Conservation (phyloP, 139 green algal species). For the Closterium sp. region DNA sequence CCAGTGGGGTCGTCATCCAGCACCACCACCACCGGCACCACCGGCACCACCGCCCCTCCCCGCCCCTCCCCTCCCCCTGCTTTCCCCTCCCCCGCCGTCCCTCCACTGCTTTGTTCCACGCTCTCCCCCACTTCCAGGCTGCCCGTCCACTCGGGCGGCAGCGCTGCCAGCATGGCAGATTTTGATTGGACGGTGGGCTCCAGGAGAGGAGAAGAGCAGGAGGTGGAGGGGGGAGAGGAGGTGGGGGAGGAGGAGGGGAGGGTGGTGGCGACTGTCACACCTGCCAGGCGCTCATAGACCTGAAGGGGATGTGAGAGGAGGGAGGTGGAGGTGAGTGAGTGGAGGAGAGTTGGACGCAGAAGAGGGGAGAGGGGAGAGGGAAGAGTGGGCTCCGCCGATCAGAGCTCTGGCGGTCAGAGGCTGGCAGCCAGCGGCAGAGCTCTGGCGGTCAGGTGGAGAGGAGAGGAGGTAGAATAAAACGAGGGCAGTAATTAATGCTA, state of each 20-base stretch:
- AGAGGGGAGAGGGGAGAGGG: no score
- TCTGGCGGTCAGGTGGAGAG: no score
- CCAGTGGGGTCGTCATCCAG: constrained; percentile 56
- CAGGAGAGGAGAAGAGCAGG: neutral
- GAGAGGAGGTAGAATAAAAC: no score
- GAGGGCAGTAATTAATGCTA: no score
- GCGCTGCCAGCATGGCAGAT: neutral
- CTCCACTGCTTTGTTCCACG: no score
- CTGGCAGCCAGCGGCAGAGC: no score
- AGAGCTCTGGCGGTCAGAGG: no score
- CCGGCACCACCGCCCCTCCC: no score
- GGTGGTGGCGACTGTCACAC: neutral
- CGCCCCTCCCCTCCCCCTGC: no score
- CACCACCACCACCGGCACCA: constrained; percentile 32
- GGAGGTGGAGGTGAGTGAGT: neutral
- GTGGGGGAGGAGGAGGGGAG: neutral
- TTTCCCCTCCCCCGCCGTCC: no score
- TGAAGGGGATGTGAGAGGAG: neutral
- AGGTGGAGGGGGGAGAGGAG: neutral
- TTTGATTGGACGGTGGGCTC: neutral
- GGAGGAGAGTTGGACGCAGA: neutral
- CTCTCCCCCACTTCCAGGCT: neutral
- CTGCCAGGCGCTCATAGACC: neutral
- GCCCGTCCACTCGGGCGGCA: constrained; percentile 6
- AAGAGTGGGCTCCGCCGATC: no score